Evolutionary conservation across 1,139 yeast genomes (phyloP), one percentile per base, ranked within the genome.

Genomic region (Groenewaldozyma auringiensis): DNA sequence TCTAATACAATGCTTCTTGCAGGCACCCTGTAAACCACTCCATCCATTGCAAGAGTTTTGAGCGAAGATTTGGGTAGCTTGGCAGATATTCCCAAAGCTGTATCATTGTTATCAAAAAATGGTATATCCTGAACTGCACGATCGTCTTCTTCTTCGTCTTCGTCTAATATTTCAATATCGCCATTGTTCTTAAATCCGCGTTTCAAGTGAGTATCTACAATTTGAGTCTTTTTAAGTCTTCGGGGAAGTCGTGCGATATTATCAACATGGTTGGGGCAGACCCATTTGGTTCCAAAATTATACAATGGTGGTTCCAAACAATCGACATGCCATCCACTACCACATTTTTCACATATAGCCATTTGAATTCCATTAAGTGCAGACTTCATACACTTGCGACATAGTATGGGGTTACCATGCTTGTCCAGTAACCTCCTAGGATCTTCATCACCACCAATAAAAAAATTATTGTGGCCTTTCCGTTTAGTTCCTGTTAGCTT

Each of bases 241-340:
- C 88, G 56, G 11, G 62, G 63, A 22, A 58, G 49, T 49, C 47
- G 56, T 64, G 78, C 58, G 6, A 81, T 66, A 42, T 74, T 72
- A 41, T 79, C 86, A 13, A 79, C 76, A 64, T 92, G 98, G 56
- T 85, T 80, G 0, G 97, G 98, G 61, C 98, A 92, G 65, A 79
- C 80, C 98, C 98, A 92, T 60, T 85, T 85, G 37, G 76, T 73
- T 1, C 95, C 94, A 37, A 87, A 65, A 21, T 84, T 78, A 58
- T 87, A 86, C n/a, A 83, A 77, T 1, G 96, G 95, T 8, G 86
- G 84, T 40, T 74, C 72, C 11, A 92, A 65, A 63, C 98, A 92
- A 64, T 92, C 97, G 41, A 89, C 66, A 63, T 92, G 98, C 95
- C 96, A 92, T 13, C 81, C 76, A n/a, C 83, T 70, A 0, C 83